Evolutionary conservation across 805 yeast genomes (phyloP), one percentile per base, ranked within the genome.

Genomic region (Ogataea glucozyma): DNA sequence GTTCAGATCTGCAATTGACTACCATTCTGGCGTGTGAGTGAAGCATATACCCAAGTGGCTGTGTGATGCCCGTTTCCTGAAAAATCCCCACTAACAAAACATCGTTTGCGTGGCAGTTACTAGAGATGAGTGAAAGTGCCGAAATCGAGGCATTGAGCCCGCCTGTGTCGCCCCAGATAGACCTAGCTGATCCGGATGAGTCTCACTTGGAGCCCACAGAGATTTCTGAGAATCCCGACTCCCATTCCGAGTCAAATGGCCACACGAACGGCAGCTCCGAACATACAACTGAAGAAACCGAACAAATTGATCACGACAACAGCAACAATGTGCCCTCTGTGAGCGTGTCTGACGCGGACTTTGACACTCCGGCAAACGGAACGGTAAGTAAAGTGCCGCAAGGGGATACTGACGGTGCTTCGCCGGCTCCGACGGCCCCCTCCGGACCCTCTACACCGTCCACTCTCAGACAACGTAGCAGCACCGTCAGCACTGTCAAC

Each of bases 401-500:
- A n/a, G n/a, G n/a, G n/a, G n/a, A n/a, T n/a, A n/a, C n/a, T n/a
- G n/a, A n/a, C n/a, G n/a, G n/a, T n/a, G n/a, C n/a, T n/a, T n/a
- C n/a, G n/a, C n/a, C n/a, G n/a, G n/a, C n/a, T n/a, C n/a, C n/a
- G n/a, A n/a, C n/a, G n/a, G n/a, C n/a, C n/a, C n/a, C n/a, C n/a
- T n/a, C n/a, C n/a, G n/a, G n/a, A n/a, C n/a, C n/a, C n/a, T n/a
- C n/a, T n/a, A n/a, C 22, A 13, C 40, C 33, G 13, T 14, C 30
- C 19, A 45, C 31, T 26, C 46, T 44, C 11, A 31, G 44, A 26
- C 41, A 32, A 26, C 39, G 46, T 10, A 44, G 43, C 10, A 22
- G 49, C 6, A 39, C 50, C 8, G 46, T 43, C 6, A 31, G 49
- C 23, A 31, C 44, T 8, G 54, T 53, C 7, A 54, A 49, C 23